Base-by-base conservation (phyloP, 164 flowering plant species). In the Piper betle region DNA sequence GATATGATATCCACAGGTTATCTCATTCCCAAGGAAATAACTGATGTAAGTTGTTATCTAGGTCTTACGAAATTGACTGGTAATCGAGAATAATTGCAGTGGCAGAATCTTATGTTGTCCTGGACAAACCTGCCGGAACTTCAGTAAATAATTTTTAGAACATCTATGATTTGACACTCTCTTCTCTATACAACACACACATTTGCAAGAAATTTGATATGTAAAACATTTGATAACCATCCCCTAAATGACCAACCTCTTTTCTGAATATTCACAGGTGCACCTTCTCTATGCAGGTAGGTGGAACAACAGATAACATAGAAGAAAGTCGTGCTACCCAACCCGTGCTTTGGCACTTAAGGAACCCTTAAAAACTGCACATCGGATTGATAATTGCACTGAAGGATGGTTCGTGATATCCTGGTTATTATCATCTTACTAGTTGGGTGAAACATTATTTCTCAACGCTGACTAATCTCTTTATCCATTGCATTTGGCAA, bases 31-130 rank as follows among this genome's bases (percentile, higher is more conserved):
- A 39, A 11, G 55, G 50, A 13, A 41, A 11, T 60, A 1, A 52
- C 62, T 59, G 57, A 20, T 55, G 48, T 42, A 43, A 16, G 55
- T 41, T 25, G 65, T 55, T 63, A 33, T 5, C 71, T 79, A 90
- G 98, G 84, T 93, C 96, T 71, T 93, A 93, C 69, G 91, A 93
- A 71, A 83, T 93, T 71, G 97, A 93, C 64, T 93, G 98, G 98
- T 83, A 74, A 71, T 90, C 97, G 63, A 81, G 97, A 77, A 72
- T 90, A 42, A 77, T 93, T 58, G 92, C 94, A 43, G 89, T 82
- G 52, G 50, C 90, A 37, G 92, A 93, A 55, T 75, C 80, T 43
- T 90, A 78, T 74, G 98, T 86, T 55, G 84, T 93, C 74, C 75
- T 93, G 69, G 92, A 93, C 75, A 93, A 90, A 80, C 97, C 98